phyloP scores from a whole-genome alignment of 352 stramenopile species.

The Globisporangium iwayamae region DNA sequence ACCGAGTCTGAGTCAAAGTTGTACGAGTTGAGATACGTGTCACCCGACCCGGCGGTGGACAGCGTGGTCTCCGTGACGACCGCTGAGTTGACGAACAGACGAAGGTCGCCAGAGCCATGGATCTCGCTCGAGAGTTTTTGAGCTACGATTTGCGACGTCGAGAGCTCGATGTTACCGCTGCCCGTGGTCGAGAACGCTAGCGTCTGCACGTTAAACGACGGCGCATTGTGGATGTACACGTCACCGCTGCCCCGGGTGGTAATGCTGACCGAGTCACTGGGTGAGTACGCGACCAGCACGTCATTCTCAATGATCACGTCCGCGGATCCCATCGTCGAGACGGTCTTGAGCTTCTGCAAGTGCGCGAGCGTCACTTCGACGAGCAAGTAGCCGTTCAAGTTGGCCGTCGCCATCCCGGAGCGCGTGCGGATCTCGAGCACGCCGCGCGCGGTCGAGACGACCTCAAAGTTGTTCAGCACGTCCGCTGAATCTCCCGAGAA shows the following conservation, averaged over 20 bases:
- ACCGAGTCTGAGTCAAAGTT: conserved; percentile 5
- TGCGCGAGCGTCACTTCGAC: conserved; percentile 10
- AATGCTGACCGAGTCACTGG: conserved; percentile 3
- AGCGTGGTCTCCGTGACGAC: not conserved
- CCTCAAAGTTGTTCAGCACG: conserved; percentile 11
- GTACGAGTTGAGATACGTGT: conserved; percentile 8
- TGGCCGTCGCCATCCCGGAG: not conserved
- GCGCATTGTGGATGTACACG: conserved; percentile 10
- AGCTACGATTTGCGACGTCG: not conserved
- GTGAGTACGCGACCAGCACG: conserved; percentile 3
- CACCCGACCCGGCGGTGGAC: not conserved
- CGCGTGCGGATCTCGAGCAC: conserved; percentile 10
- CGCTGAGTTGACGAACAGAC: conserved; percentile 3
- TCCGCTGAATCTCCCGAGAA: conserved; percentile 12
- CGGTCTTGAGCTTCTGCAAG: not conserved
- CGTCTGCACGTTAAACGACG: conserved; percentile 3
- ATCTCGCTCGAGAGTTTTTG: not conserved
- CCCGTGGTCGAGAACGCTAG: conserved; percentile 3
- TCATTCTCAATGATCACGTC: conserved; percentile 8
- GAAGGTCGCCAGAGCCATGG: conserved; percentile 4
- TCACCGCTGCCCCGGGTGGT: conserved; percentile 4
- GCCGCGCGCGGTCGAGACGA: not conserved
- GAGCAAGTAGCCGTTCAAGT: conserved; percentile 7
- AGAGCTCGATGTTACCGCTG: conserved; percentile 9
- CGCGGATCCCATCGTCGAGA: conserved; percentile 4